Evolutionary conservation across 108 stramenopile genomes (phyloP).

Genomic region (Parmales sp.): DNA sequence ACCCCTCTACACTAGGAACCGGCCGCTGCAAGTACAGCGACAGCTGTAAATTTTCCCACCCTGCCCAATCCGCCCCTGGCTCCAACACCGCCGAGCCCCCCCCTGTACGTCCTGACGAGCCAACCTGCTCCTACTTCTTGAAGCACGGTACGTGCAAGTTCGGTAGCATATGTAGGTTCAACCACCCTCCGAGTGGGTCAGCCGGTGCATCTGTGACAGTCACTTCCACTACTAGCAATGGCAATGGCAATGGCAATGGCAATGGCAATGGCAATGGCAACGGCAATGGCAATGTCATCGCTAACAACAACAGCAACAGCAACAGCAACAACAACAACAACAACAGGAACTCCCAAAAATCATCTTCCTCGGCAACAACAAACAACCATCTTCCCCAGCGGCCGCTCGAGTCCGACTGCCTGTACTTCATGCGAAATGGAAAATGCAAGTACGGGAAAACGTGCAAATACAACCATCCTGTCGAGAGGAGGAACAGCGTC

Average conservation of each 20-base stretch:
- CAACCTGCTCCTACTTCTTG: constrained; percentile 74
- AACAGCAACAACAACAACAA: no score
- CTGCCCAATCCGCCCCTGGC: constrained; percentile 68
- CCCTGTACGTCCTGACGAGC: constrained; percentile 71
- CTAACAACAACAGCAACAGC: no score
- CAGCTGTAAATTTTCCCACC: constrained; percentile 81
- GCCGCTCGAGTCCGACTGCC: constrained; percentile 73
- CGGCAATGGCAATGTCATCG: no score
- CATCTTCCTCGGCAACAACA: no score
- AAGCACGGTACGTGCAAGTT: constrained; percentile 88
- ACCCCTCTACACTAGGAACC: no score
- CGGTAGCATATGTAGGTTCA: constrained; percentile 77
- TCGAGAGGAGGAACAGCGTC: constrained; percentile 6
- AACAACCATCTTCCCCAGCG: no score
- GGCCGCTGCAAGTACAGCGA: constrained; percentile 83
- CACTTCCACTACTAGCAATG: no score
- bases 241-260: no score
- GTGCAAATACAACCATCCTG: constrained; percentile 80
- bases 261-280: no score
- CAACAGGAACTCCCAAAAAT: no score
- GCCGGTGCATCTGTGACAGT: neutral
- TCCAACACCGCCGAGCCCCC: constrained; percentile 62
- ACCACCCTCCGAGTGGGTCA: constrained; percentile 63
- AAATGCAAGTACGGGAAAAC: constrained; percentile 80
- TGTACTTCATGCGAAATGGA: constrained; percentile 74